Base-by-base conservation (phyloP, 805 yeast genomes). In the Myxozyma sirexii region DNA sequence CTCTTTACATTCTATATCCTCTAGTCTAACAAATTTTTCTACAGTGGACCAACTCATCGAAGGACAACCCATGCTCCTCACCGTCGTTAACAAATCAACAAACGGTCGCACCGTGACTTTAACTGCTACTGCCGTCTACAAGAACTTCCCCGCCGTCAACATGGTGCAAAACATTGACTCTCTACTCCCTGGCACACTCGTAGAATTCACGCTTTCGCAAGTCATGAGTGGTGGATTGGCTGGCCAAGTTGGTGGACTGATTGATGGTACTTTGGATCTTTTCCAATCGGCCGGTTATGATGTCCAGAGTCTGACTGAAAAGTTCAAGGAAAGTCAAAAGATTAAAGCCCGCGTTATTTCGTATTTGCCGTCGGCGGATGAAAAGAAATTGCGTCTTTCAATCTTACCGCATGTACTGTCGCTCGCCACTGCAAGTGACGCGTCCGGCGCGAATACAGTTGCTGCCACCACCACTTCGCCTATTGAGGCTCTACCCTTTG, bases 111-210 rank as follows among this genome's bases (percentile, higher is more conserved):
- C 85, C 1, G 76, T 89, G 27, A 84, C 85, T 2, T 79, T 86
- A 62, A 81, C 80, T 64, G 71, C 77, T 23, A 78, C 77, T 33
- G 72, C 77, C 24, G 73, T 75, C 55, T 80, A 82, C 57, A 84
- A 81, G 60, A 79, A 79, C 62, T 68, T 87, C 4, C 84, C 87
- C 44, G 79, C 90, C 8, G 42, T 63, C n/a, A 23, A 33, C 1
- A 84, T 96, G 1, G 76, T 90, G 21, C 59, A 57, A 21, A 56
- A 62, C 41, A 50, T 62, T 3, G 96, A 91, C 68, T 84, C 96
- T 3, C 80, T 92, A 27, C 80, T 88, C 39, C 96, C 99, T 2
- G 99, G 99, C 68, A 82, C 85, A 64, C 69, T 85, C 10, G 90
- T 92, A 8, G 90, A 88, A 59, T 88, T 91, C 5, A 74, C 86